Conservation (phyloP, 1,284 basidiomycete species). For the Fistulinella cinereoalba region DNA sequence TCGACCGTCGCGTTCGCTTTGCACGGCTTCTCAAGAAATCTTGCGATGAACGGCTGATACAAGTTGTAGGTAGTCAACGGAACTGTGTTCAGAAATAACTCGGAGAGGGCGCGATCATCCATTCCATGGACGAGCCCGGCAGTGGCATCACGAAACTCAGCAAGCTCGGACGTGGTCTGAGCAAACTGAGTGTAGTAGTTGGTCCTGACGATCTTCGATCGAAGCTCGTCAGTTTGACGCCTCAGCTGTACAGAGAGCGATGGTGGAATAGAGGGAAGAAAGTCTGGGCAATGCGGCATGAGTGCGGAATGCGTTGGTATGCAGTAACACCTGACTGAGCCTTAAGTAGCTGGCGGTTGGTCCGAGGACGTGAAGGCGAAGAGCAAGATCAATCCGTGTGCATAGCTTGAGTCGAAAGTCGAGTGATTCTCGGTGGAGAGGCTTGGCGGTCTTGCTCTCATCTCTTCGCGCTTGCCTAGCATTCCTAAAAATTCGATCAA, state of each 20-base stretch:
- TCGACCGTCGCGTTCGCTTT: constrained; percentile 5
- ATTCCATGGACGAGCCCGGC: background rate
- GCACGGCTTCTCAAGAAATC: constrained; percentile 10
- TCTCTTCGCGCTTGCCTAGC: background rate
- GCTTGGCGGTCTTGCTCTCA: background rate
- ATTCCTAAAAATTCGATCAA: background rate
- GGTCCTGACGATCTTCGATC: constrained; percentile 1
- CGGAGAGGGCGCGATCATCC: background rate
- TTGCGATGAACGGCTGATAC: constrained; percentile 8
- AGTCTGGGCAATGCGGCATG: no score
- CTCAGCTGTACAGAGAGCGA: constrained; percentile 1
- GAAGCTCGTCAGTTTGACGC: background rate
- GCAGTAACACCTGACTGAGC: background rate
- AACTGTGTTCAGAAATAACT: background rate
- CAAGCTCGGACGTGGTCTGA: constrained; percentile 2
- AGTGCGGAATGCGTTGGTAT: no score
- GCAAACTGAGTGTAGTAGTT: constrained; percentile 1
- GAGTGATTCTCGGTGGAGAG: background rate
- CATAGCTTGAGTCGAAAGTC: background rate
- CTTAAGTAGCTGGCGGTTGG: constrained; percentile 1
- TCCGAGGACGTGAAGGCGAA: background rate
- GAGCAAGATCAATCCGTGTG: background rate
- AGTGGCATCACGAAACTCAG: constrained; percentile 1
- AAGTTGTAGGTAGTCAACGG: constrained; percentile 11
- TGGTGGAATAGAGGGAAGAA: no score